A percentile compares a stretch with the other conserved stretches of the same genome.
phyloP scores from a whole-genome alignment of 768 basidiomycete species.

The Mrakia hoshinonis region DNA sequence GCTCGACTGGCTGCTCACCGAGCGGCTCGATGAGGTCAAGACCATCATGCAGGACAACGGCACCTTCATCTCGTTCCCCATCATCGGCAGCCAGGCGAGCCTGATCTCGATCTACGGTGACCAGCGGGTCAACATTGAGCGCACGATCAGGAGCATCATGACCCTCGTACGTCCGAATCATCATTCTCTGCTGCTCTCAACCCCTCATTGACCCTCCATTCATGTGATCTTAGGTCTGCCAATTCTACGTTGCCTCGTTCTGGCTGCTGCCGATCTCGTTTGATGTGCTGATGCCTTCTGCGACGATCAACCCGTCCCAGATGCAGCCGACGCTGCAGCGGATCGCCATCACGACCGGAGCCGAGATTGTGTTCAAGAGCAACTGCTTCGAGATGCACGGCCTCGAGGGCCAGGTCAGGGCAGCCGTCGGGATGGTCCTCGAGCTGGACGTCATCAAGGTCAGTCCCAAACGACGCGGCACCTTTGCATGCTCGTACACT shows the following conservation, averaged over 20 bases:
- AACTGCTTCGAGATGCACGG: conserved; percentile 98
- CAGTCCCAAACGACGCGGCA: conserved; percentile 31
- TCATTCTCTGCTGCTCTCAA: not conserved
- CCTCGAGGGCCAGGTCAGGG: conserved; percentile 78
- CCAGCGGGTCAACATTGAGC: conserved; percentile 83
- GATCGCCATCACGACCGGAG: conserved; percentile 75
- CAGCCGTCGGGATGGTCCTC: conserved; percentile 73
- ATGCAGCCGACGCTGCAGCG: conserved; percentile 77
- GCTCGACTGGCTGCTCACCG: conserved; percentile 96
- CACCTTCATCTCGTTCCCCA: conserved; percentile 86
- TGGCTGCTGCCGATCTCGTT: conserved; percentile 92
- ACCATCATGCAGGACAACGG: conserved; percentile 92
- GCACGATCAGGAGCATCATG: conserved; percentile 90
- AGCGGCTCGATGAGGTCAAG: conserved; percentile 86
- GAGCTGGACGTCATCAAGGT: conserved; percentile 90
- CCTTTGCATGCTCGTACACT: not conserved
- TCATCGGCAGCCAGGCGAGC: conserved; percentile 84
- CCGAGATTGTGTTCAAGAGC: conserved; percentile 91
- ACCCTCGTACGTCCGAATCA: conserved; percentile 58
- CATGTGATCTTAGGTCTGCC: conserved; percentile 59
- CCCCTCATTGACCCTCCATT: not conserved
- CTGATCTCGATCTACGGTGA: conserved; percentile 91
- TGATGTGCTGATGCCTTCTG: conserved; percentile 72
- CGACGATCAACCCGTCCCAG: conserved; percentile 66
- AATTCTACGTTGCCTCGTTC: conserved; percentile 93